Evolutionary conservation across 176 grass and related monocot species (phyloP).

Genomic region (Poa pratensis): DNA sequence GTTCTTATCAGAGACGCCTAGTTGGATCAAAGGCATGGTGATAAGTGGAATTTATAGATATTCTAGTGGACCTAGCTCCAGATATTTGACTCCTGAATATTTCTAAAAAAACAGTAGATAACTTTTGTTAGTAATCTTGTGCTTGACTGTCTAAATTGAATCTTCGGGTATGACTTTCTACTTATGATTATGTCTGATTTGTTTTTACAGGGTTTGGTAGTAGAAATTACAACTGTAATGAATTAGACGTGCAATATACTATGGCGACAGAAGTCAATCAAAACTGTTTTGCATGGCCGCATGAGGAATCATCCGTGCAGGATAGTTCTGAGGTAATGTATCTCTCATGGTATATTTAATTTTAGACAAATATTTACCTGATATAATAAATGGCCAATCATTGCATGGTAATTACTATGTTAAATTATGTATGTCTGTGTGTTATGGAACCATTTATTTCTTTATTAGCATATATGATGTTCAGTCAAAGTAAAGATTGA

Average conservation of each 20-base stretch:
- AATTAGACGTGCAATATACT: slow-evolving; percentile 42
- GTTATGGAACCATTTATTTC: not conserved
- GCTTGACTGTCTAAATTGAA: slow-evolving; percentile 14
- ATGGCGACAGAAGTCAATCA: slow-evolving; percentile 93
- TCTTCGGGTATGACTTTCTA: not conserved
- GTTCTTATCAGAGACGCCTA: not conserved
- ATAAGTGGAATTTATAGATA: not conserved
- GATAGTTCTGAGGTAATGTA: slow-evolving; percentile 72
- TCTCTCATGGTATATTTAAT: not conserved
- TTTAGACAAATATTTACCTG: not conserved
- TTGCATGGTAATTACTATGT: not conserved
- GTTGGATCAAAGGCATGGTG: not conserved
- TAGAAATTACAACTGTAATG: slow-evolving; percentile 30
- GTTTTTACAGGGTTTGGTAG: slow-evolving; percentile 40
- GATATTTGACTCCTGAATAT: not conserved
- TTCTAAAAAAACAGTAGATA: slow-evolving; percentile 4
- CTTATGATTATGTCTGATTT: slow-evolving; percentile 33
- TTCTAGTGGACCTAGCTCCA: slow-evolving; percentile 7
- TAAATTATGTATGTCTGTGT: not conserved
- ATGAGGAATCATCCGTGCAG: slow-evolving; percentile 68
- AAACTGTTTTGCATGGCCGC: slow-evolving; percentile 81
- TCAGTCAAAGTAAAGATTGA: slow-evolving; percentile 7
- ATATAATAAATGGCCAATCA: slow-evolving; percentile 2
- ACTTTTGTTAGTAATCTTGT: slow-evolving; percentile 1
- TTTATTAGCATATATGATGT: not conserved